Evolutionary conservation across 169 alveolate species (phyloP), one percentile per base, ranked within the genome.

Genomic region (Plasmodium berghei): DNA sequence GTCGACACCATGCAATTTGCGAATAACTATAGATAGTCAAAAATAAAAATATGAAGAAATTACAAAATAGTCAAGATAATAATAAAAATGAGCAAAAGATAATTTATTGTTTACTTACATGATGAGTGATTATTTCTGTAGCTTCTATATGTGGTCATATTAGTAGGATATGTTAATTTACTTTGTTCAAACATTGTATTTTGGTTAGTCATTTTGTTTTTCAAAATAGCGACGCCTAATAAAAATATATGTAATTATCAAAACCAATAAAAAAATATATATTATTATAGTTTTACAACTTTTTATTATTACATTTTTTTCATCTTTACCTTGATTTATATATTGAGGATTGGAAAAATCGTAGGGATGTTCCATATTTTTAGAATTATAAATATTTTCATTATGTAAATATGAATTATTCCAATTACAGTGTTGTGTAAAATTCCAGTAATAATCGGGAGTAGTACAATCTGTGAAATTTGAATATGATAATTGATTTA

Each of bases 1-100:
- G 10, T 75, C 88, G 16, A 73, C 88, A 16, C 88, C 88, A 18
- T 75, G 88, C 24, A 74, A 40, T 26, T 75, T 75, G 0, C 75
- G 74, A 48, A 63, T 40, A 63, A 62, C 88, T 75, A 42, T 20
- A 73, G 40, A 45, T 24, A 8, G 40, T 49, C 42, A 24, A 22
- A 14, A 55, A 24, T 20, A 18, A 5, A 9, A 42, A 26, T 46
- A 20, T 14, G 67, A 9, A 58, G 9, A 20, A 9, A 24, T 58
- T n/a, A n/a, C 2, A 16, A 24, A 9, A 52, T 58, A 20, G 28
- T 4, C 67, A 58, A 0, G 6, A 52, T 12, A n/a, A 58, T 18
- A 58, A 58, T 28, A 55, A 69, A 0, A 34, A 34, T 34, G 9
- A 28, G 42, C 16, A n/a, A 34, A 42, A 46, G 3, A 9, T 18